Conservation (phyloP, 768 basidiomycete genomes). For the Bullera alba region DNA sequence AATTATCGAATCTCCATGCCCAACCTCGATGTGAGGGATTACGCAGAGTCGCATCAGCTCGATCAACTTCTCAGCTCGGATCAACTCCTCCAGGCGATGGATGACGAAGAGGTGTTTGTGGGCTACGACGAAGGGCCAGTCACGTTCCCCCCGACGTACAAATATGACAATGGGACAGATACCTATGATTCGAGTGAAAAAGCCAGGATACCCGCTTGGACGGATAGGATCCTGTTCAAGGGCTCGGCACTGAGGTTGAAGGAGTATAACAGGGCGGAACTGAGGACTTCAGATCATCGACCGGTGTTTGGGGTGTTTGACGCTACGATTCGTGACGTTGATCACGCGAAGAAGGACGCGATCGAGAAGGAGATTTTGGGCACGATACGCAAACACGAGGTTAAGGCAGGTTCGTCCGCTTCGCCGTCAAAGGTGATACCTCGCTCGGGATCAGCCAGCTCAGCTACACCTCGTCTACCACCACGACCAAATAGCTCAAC, state of each 20-base stretch:
- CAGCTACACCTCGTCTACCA: too few relatives aligned
- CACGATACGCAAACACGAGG: constrained; percentile 9
- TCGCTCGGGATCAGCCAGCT: too few relatives aligned
- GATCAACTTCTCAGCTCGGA: constrained; percentile 72
- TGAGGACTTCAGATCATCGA: constrained; percentile 89
- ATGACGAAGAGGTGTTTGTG: constrained; percentile 63
- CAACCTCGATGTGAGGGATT: constrained; percentile 68
- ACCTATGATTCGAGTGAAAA: constrained; percentile 94
- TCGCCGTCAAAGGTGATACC: too few relatives aligned
- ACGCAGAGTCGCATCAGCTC: constrained; percentile 60
- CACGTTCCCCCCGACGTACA: constrained; percentile 87
- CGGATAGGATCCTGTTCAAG: constrained; percentile 91
- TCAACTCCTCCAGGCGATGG: constrained; percentile 74
- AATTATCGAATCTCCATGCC: constrained; percentile 90
- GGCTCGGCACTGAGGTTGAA: constrained; percentile 61
- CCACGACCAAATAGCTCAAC: too few relatives aligned
- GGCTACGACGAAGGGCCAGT: constrained; percentile 86
- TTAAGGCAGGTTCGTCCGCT: too few relatives aligned
- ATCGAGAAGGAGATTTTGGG: constrained; percentile 46
- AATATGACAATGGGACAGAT: constrained; percentile 63
- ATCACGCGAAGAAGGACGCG: constrained; percentile 63
- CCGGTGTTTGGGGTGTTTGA: constrained; percentile 86
- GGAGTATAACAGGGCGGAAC: constrained; percentile 74
- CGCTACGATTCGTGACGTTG: constrained; percentile 69
- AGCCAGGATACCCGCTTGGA: constrained; percentile 94